These are phyloP conservation scores for Calendula officinalis DNA, from an alignment of 129 eudicot genomes.

Conservation along the genomic window DNA sequence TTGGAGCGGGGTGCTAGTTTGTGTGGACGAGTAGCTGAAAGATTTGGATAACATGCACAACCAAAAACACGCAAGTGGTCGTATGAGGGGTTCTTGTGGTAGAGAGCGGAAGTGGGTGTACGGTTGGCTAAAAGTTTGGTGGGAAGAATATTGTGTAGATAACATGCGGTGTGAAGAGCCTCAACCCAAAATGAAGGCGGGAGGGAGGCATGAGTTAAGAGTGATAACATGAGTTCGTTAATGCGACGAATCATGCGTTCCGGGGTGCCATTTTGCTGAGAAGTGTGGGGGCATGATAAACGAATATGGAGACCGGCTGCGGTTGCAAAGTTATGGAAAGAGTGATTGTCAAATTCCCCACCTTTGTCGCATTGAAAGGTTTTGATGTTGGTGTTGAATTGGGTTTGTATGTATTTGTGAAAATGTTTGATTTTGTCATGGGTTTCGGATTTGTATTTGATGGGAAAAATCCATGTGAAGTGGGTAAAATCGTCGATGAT, in stretches of 20 bases:
- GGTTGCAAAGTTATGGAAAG: neutral
- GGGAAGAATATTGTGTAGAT: conserved; percentile 16
- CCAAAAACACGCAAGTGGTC: conserved; percentile 13
- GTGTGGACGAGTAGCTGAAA: neutral
- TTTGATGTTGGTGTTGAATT: neutral
- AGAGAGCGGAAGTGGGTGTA: too few species aligned
- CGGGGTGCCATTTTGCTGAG: conserved; percentile 10
- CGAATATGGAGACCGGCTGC: neutral
- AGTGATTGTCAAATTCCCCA: conserved; percentile 9
- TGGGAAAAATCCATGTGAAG: neutral
- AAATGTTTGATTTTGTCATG: neutral
- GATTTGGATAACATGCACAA: neutral
- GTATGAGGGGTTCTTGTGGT: neutral
- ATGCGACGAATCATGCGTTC: neutral
- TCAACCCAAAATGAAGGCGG: too few species aligned
- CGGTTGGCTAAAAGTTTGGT: conserved; percentile 13
- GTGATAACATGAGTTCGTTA: neutral
- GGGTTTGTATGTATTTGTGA: neutral
- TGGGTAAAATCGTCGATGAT: neutral
- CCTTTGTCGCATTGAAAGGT: neutral
- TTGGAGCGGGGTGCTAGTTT: neutral
- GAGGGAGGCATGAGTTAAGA: conserved; percentile 5
- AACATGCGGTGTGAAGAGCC: too few species aligned
- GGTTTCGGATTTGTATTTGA: neutral
- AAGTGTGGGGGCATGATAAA: conserved; percentile 16